Percentiles rank a stretch among this genome's conserved stretches.
These are phyloP conservation scores for Camellia sinensis DNA, from an alignment of 148 eudicot species.

Conservation along the genomic window DNA sequence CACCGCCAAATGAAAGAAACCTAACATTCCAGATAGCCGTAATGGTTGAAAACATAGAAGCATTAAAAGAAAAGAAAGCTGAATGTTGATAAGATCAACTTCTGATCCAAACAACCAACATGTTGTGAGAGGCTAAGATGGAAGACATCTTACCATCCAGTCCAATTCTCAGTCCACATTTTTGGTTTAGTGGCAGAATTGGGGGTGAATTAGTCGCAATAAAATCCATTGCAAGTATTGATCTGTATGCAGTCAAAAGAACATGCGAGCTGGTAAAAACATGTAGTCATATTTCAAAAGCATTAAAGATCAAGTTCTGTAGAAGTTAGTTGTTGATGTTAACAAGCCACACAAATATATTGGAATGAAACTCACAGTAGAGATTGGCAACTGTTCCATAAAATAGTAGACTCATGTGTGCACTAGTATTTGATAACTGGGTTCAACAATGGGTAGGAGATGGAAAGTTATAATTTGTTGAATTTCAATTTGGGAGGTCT, in stretches of 20 bases:
- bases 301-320: neutral
- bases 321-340: too few relatives aligned
- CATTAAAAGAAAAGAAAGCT: neutral
- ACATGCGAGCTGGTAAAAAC: neutral
- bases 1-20: slow-evolving; percentile 68
- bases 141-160: slow-evolving; percentile 71
- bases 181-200: slow-evolving; percentile 75
- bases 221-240: slow-evolving; percentile 95
- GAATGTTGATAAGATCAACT: neutral
- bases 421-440: too few relatives aligned
- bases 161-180: slow-evolving; percentile 99
- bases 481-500: too few relatives aligned
- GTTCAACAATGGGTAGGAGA: too few relatives aligned
- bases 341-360: neutral
- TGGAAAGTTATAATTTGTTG: too few relatives aligned
- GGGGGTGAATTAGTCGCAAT: slow-evolving; percentile 87
- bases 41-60: neutral
- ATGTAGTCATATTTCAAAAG: neutral
- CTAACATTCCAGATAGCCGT: slow-evolving; percentile 30
- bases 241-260: slow-evolving; percentile 45
- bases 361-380: slow-evolving; percentile 51
- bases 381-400: too few relatives aligned
- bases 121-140: neutral
- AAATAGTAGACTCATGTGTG: too few relatives aligned
- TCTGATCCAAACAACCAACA: slow-evolving; percentile 1